Evolutionary conservation across 2,329 filamentous ascomycete genomes (phyloP).

Genomic region (Colletotrichum sp.): DNA sequence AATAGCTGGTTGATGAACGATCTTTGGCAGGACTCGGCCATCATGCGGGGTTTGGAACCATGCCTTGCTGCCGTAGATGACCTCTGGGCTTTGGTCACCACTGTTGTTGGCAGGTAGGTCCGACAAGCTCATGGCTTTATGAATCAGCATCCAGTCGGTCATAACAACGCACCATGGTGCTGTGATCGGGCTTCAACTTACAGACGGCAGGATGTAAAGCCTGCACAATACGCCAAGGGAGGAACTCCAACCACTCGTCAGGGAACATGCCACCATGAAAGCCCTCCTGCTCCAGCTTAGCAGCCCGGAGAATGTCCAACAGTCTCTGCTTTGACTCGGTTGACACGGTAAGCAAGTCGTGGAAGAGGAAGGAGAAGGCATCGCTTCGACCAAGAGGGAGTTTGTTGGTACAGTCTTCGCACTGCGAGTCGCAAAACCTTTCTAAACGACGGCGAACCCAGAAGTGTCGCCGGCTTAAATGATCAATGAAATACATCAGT

Average conservation of each 20-base stretch:
- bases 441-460: not conserved
- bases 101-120: not conserved
- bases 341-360: not conserved
- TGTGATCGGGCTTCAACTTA: not conserved
- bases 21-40: not conserved
- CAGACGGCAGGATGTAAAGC: not conserved
- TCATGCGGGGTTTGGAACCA: not conserved
- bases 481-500: not conserved
- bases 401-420: not conserved
- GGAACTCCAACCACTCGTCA: not conserved
- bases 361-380: not conserved
- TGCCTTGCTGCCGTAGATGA: not conserved
- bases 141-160: accelerated
- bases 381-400: not conserved
- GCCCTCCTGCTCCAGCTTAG: not conserved
- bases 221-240: not conserved
- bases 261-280: not conserved
- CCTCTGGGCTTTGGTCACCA: not conserved
- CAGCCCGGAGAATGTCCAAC: not conserved
- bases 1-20: not conserved
- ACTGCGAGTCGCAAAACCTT: not conserved
- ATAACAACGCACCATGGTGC: not conserved
- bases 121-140: not conserved
- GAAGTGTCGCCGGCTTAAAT: not conserved
- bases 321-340: not conserved